phyloP scores from a whole-genome alignment of 2,329 filamentous ascomycete species.

The Intubia oerlemansii region DNA sequence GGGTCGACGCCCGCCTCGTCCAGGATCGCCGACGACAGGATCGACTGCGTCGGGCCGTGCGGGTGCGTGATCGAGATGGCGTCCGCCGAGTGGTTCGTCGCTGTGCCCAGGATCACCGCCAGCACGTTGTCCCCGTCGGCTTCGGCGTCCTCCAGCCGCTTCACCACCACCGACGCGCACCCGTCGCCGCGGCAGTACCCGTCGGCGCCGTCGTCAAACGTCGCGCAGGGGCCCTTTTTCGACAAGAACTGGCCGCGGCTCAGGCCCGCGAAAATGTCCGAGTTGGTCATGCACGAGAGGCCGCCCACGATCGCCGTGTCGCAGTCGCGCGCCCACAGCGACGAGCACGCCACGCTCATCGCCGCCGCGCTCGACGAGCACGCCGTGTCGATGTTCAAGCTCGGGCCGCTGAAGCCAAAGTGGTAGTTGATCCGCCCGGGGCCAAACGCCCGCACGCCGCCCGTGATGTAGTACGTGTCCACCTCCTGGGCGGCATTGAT shows the following conservation, averaged over 20 bases:
- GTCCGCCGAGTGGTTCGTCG: constrained; percentile 66
- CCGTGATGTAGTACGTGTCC: constrained; percentile 31
- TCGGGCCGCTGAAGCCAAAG: constrained; percentile 56
- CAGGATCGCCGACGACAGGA: constrained; percentile 48
- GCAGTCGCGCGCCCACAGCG: constrained; percentile 54
- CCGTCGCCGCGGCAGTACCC: constrained; percentile 61
- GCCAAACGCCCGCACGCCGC: constrained; percentile 19
- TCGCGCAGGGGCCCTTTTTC: constrained; percentile 56
- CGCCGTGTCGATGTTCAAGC: constrained; percentile 54
- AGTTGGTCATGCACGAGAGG: constrained; percentile 58
- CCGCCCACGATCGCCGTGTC: constrained; percentile 68
- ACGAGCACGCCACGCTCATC: constrained; percentile 50
- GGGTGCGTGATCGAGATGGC: constrained; percentile 70
- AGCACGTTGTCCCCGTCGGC: constrained; percentile 57
- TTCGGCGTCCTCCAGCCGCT: constrained; percentile 58
- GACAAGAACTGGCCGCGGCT: constrained; percentile 61
- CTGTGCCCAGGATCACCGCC: constrained; percentile 52
- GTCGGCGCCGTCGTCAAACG: constrained; percentile 61
- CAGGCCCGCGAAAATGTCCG: constrained; percentile 57
- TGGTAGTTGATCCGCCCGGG: constrained; percentile 50
- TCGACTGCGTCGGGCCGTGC: constrained; percentile 54
- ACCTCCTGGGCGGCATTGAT: constrained; percentile 53
- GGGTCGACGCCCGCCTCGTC: constrained; percentile 55
- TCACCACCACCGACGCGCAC: constrained; percentile 55
- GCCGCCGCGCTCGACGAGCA: constrained; percentile 56